Evolutionary conservation across 345 rosid species (phyloP), one percentile per base, ranked within the genome.

Genomic region (Aurinia saxatilis): DNA sequence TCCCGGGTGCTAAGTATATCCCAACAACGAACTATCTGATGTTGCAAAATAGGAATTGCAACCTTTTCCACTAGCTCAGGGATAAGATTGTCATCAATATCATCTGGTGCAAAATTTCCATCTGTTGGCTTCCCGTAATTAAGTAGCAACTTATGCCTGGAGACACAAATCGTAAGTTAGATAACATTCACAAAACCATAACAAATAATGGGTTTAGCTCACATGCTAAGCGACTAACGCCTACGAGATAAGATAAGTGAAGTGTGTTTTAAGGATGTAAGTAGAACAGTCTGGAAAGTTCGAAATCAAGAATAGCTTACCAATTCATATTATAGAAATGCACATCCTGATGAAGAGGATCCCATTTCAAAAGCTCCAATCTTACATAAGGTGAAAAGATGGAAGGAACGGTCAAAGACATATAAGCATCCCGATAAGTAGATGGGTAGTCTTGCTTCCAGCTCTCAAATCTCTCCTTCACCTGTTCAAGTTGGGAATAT

Each of bases 341-440:
- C 8, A 79, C 78, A 66, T 82, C 75, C 64, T 76, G 87, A 55
- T 85, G 95, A 17, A 93, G 87, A 16, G 99, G 97, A 37, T 93
- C 88, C 99, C 99, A 93, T 67, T 78, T 85, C 27, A 90, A 73
- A 68, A 93, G 97, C 78, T 93, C 99, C 69, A 90, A 72, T 50
- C 97, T 84, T 41, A 93, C 91, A 40, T 82, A 93, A 5, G 97
- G 96, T 63, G 99, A 93, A 77, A 93, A 84, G 75, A 93, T 87
- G 62, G 91, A 79, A 57, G 96, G 96, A 17, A 78, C 75, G 63
- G 90, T 85, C 52, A 87, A 72, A 48, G 96, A 85, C 90, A 93
- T 85, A 76, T 87, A 93, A 41, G 97, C 96, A 78, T 93, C 99
- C 42, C 79, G 81, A 57, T 93, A 90, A 75, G 78, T 80, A 17